These are phyloP conservation scores for Colletotrichum siamense DNA, from an alignment of 2,329 filamentous ascomycete species.

Conservation along the genomic window DNA sequence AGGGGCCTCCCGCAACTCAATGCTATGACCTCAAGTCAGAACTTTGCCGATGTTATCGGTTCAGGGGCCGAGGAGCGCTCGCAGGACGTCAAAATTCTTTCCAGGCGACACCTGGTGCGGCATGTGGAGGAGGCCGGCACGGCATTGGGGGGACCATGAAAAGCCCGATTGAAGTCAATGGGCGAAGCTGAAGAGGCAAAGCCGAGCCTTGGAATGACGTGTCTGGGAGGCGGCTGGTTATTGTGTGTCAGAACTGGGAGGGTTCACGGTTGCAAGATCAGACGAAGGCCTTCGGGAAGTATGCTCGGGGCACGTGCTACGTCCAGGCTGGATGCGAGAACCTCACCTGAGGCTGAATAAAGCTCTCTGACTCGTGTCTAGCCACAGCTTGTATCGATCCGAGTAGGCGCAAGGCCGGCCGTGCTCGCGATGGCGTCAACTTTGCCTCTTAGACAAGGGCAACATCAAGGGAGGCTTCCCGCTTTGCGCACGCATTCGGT, in stretches of 20 bases:
- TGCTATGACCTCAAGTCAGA: background rate
- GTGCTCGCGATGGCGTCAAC: background rate
- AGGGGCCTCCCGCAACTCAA: slow-evolving; percentile 16
- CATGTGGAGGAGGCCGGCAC: background rate
- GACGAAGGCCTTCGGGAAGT: background rate
- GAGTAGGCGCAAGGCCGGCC: background rate
- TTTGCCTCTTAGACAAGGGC: background rate
- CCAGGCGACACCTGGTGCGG: background rate
- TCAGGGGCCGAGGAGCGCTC: background rate
- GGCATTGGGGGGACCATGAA: background rate
- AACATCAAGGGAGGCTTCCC: background rate
- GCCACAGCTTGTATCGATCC: background rate
- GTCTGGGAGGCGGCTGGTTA: background rate
- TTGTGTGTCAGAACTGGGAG: background rate
- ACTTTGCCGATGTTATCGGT: background rate
- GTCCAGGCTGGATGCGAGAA: background rate
- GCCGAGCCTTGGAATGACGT: slow-evolving; percentile 10
- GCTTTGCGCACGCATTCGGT: background rate
- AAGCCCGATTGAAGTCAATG: background rate
- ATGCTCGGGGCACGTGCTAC: background rate
- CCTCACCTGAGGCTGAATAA: background rate
- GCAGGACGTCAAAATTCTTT: background rate
- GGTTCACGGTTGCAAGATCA: background rate
- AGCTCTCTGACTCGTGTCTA: background rate
- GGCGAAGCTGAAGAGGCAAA: background rate